phyloP scores from a whole-genome alignment of 202 grass and related monocot species.

The Miscanthus sacchariflorus region DNA sequence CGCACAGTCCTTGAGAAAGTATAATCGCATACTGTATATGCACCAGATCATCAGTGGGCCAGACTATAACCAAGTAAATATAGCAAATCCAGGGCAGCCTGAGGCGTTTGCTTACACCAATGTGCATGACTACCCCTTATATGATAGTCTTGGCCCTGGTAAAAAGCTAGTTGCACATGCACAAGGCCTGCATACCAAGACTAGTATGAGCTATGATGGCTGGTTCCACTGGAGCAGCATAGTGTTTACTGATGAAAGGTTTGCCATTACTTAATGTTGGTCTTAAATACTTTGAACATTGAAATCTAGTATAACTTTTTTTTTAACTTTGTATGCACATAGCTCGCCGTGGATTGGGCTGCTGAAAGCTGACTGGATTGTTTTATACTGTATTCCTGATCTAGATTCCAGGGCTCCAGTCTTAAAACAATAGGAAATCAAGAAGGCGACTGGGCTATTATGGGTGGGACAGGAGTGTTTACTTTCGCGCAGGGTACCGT shows the following conservation, averaged over 20 bases:
- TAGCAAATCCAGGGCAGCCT: not conserved
- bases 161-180: not conserved
- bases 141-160: not conserved
- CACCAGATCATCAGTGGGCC: not conserved
- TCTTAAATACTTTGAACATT: not conserved
- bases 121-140: conserved; percentile 22
- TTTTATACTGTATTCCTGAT: too few relatives aligned
- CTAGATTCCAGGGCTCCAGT: too few relatives aligned
- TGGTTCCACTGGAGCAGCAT: conserved; percentile 33
- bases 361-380: too few relatives aligned
- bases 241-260: not conserved
- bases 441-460: too few relatives aligned
- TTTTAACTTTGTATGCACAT: too few relatives aligned
- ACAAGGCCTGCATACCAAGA: not conserved
- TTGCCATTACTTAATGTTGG: not conserved
- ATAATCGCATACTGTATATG: not conserved
- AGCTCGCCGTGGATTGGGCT: too few relatives aligned
- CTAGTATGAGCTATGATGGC: conserved; percentile 15
- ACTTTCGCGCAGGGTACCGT: too few relatives aligned
- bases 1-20: not conserved
- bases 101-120: not conserved
- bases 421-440: too few relatives aligned
- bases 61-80: conserved; percentile 10
- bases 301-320: too few relatives aligned
- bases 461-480: too few relatives aligned